phyloP scores from a whole-genome alignment of 106 monocot species.

The Amphibolis antarctica region DNA sequence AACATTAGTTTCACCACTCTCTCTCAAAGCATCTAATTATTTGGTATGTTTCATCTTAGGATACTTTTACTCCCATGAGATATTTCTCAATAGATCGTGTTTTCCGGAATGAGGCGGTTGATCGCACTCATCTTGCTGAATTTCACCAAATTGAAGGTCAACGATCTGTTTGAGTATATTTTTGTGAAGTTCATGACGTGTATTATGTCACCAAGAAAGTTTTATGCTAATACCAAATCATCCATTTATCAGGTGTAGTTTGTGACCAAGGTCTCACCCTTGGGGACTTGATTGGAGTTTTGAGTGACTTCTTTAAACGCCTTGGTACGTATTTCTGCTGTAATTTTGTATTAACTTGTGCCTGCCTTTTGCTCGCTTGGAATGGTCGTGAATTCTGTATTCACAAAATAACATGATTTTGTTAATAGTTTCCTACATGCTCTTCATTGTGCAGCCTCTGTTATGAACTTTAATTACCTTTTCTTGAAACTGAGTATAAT shows the following conservation, averaged over 20 bases:
- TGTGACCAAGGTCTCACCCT: constrained; percentile 89
- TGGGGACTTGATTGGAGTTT: constrained; percentile 82
- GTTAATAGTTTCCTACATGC: no score
- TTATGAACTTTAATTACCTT: neutral
- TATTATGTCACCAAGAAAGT: neutral
- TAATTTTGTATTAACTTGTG: neutral
- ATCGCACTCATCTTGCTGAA: constrained; percentile 94
- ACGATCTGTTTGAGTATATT: no score
- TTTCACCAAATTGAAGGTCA: constrained; percentile 96
- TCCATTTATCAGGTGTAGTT: constrained; percentile 45
- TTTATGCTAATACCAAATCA: neutral
- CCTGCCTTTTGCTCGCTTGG: neutral
- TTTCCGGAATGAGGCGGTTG: constrained; percentile 96
- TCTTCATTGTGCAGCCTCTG: no score
- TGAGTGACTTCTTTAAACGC: constrained; percentile 80
- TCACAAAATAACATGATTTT: neutral
- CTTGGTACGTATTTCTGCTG: constrained; percentile 49
- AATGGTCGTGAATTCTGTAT: neutral
- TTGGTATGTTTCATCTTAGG: constrained; percentile 18
- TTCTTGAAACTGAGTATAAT: neutral
- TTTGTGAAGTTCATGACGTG: no score
- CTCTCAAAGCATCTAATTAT: no score
- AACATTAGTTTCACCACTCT: no score
- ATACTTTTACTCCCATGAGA: constrained; percentile 66
- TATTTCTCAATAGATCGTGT: constrained; percentile 97